Base-by-base conservation (phyloP, 768 basidiomycete species). In the Hortiboletus campestris region DNA sequence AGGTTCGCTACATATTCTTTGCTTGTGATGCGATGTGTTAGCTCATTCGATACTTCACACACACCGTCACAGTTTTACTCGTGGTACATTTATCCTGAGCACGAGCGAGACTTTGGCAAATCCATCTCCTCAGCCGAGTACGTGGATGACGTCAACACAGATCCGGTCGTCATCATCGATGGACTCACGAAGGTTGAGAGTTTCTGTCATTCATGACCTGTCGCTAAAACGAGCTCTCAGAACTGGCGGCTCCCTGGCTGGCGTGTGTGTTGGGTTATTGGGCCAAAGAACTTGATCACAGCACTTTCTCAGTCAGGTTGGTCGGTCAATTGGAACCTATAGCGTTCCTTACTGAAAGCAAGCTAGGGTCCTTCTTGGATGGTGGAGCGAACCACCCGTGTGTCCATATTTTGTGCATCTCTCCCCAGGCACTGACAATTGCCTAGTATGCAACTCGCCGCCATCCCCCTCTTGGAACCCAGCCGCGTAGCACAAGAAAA, bases 221-320 rank as follows among this genome's bases (percentile, higher is more conserved):
- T 53, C n/a, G 19, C 36, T 56, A 6, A 52, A 25, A 25, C 6
- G 31, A 67, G 68, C 67, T 22, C 36, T 61, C 66, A 97, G 89
- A 94, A 94, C 72, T 96, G 90, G 88, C 86, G 94, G 64, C 84
- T 95, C 52, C 94, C 94, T 10, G 95, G 95, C 35, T 98, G 93
- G 93, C 83, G 95, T 60, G 77, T 94, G 39, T 95, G 92, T 74
- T 93, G 90, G 94, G 93, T 97, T 32, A 68, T 96, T 20, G 94
- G 93, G 1, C 95, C 94, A 16, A 93, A 89, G 74, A 89, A 91
- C 68, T 69, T 97, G 43, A 79, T 97, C 61, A 86, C 87, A 9
- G 94, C 94, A 1, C 82, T 98, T 40, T 91, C 90, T n/a, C 95
- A 98, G 67, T 89, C 89, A 22, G 91, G 88, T 75, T 57, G 43